These are phyloP conservation scores for Suillus sp. DNA, from an alignment of 768 basidiomycete genomes.

Conservation along the genomic window DNA sequence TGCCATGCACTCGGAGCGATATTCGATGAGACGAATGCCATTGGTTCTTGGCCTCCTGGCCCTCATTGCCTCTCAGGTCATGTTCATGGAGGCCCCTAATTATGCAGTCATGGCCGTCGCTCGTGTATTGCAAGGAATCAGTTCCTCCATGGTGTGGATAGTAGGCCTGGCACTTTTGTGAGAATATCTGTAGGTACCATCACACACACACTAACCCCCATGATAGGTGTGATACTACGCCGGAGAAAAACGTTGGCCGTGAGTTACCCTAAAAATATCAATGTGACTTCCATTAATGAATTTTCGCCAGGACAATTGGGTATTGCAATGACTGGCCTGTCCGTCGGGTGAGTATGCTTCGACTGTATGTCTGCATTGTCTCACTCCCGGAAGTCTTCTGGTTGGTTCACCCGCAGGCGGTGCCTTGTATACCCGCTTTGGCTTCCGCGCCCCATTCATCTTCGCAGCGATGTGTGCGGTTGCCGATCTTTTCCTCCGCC, in stretches of 20 bases:
- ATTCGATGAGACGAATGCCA: conserved; percentile 47
- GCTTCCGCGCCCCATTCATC: conserved; percentile 63
- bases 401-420: conserved; percentile 64
- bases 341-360: conserved; percentile 45
- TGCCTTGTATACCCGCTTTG: conserved; percentile 51
- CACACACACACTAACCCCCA: conserved; percentile 17
- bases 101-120: conserved; percentile 61
- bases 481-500: conserved; percentile 53
- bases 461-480: conserved; percentile 48
- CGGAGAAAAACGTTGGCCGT: conserved; percentile 52
- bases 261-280: conserved; percentile 22
- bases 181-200: conserved; percentile 12
- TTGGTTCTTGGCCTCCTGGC: conserved; percentile 52
- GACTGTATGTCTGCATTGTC: conserved; percentile 6
- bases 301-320: conserved; percentile 55
- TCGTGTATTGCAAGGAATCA: conserved; percentile 59
- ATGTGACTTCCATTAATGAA: conserved; percentile 2
- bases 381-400: conserved; percentile 39
- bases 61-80: conserved; percentile 55
- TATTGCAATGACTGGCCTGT: conserved; percentile 58
- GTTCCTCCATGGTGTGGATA: conserved; percentile 63
- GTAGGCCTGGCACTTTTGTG: conserved; percentile 63
- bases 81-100: conserved; percentile 63
- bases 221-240: conserved; percentile 55
- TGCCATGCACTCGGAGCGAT: conserved; percentile 55